Evolutionary conservation across 2,329 filamentous ascomycete genomes (phyloP), one percentile per base, ranked within the genome.

Genomic region (Exserohilum rostratum): DNA sequence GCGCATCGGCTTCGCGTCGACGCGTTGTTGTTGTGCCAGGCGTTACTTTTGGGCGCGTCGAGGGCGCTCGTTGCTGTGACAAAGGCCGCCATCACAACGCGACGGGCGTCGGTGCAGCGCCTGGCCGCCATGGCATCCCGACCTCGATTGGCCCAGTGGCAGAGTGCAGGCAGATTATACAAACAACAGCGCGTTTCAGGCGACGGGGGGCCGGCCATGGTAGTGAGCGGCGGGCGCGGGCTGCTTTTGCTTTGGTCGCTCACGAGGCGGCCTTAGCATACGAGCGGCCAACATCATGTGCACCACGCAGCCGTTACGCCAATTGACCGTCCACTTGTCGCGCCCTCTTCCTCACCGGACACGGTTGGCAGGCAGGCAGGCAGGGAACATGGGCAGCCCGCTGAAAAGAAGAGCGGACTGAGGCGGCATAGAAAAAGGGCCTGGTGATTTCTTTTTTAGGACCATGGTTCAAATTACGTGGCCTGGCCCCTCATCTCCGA

Each of bases 401-500:
- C n/a, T n/a, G n/a, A n/a, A n/a, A 17, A 15, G 15, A 18, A 35
- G n/a, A 30, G n/a, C 1, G n/a, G n/a, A n/a, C 29, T 15, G 30
- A 10, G 9, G 51, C 39, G 50, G 25, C 51, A 45, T 43, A 18
- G 27, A 34, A 25, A 25, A 25, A 25, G 7, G 22, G 22, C 22
- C 22, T 25, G 22, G 43, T 38, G 39, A 13, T 18, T 46, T 34
- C 34, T 50, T 43, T 43, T 39, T 40, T 40, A 2, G 15, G 10
- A 13, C 39, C 20, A 46, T 35, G 46, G 51, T 35, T 25, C 51
- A 18, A 50, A 38, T 50, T 50, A 50, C 46, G 51, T 39, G 51
- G 46, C 51, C 46, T 30, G 51, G 49, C 51, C 51, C 51, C 39
- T 54, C 51, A 54, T 54, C 15, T 54, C 51, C 51, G 51, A 48